These are phyloP conservation scores for Rhexocercosporidium sp. DNA, from an alignment of 2,329 filamentous ascomycete species.

Conservation along the genomic window DNA sequence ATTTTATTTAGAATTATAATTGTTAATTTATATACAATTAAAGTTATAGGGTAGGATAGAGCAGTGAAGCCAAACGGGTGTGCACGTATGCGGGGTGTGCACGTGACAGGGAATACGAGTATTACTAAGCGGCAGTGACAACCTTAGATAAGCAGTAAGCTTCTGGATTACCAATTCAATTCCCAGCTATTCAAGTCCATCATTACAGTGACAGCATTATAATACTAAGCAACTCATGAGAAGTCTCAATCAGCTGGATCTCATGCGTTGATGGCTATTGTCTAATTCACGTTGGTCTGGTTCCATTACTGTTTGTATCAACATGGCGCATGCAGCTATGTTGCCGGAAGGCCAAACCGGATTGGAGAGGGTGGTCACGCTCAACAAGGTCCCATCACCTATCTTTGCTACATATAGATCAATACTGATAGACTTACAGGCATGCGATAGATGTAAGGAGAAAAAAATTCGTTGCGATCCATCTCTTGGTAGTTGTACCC, in stretches of 20 bases:
- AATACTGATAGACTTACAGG: constrained; percentile 29
- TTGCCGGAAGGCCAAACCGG: constrained; percentile 20
- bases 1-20: too few relatives aligned
- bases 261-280: too few relatives aligned
- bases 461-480: constrained; percentile 42
- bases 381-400: constrained; percentile 22
- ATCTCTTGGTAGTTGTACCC: constrained; percentile 33
- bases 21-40: too few relatives aligned
- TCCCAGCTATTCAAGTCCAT: constrained; percentile 16
- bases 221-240: too few relatives aligned
- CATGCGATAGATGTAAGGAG: constrained; percentile 40
- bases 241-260: too few relatives aligned
- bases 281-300: too few relatives aligned
- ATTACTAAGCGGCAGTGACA: constrained; percentile 20
- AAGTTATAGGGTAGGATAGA: too few relatives aligned
- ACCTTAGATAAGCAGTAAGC: constrained; percentile 23
- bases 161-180: constrained; percentile 27
- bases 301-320: constrained; percentile 12
- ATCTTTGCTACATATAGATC: constrained; percentile 18
- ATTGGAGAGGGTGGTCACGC: constrained; percentile 24
- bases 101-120: neutral
- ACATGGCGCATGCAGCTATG: constrained; percentile 21
- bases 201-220: too few relatives aligned
- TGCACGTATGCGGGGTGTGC: too few relatives aligned
- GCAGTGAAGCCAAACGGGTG: too few relatives aligned